Percentiles rank a stretch among this genome's conserved stretches.
phyloP scores from a whole-genome alignment of 2,329 filamentous ascomycete genomes.

The Diaporthe batatas region DNA sequence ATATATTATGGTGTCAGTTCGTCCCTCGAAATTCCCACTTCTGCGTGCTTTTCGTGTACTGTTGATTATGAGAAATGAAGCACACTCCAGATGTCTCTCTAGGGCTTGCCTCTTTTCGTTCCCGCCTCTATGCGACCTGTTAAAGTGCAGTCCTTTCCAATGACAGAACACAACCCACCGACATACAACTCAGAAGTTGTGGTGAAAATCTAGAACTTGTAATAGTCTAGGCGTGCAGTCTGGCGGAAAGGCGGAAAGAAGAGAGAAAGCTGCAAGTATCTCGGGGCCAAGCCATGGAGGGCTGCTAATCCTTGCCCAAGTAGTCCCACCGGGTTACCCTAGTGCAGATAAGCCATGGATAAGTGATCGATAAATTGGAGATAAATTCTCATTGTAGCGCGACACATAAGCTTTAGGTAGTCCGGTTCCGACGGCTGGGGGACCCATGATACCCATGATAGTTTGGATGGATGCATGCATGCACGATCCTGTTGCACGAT shows the following conservation, averaged over 20 bases:
- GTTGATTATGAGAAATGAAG: neutral
- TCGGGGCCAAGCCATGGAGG: neutral
- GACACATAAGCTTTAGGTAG: neutral
- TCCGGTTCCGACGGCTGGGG: neutral
- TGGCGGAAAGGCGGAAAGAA: neutral
- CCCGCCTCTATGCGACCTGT: too few relatives aligned
- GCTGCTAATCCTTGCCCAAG: neutral
- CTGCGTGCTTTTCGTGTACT: too few relatives aligned
- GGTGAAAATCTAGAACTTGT: too few relatives aligned
- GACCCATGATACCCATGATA: too few relatives aligned
- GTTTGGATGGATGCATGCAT: slow-evolving; percentile 1
- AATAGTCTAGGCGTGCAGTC: neutral
- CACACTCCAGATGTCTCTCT: too few relatives aligned
- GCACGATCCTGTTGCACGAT: slow-evolving; percentile 6
- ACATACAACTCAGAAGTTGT: too few relatives aligned
- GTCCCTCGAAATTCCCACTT: neutral
- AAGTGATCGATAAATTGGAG: slow-evolving; percentile 9
- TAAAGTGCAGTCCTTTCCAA: neutral
- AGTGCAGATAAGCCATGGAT: neutral
- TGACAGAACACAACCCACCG: neutral
- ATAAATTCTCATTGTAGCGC: neutral
- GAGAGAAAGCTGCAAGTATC: neutral
- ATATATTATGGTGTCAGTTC: neutral
- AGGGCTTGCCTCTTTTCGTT: neutral
- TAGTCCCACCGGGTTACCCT: neutral